These are phyloP conservation scores for Mortierella sp. DNA, from an alignment of 371 early-diverging fungal genomes.

Conservation along the genomic window DNA sequence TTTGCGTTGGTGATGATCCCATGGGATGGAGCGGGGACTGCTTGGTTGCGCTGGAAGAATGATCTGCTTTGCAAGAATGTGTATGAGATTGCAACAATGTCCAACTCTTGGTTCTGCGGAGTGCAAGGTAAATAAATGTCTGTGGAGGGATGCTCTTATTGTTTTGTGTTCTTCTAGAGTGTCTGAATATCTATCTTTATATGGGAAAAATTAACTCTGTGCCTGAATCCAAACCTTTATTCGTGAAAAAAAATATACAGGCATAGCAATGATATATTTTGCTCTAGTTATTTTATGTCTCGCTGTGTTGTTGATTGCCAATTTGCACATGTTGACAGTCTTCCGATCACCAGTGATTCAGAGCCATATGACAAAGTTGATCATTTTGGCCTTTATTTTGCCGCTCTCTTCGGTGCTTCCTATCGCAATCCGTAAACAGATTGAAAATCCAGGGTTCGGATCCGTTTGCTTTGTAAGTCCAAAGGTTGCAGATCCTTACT, in stretches of 20 bases:
- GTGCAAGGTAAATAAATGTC: constrained; percentile 34
- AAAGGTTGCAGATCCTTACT: constrained; percentile 25
- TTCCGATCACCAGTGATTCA: constrained; percentile 29
- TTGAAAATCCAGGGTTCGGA: constrained; percentile 41
- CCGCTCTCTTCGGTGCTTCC: constrained; percentile 37
- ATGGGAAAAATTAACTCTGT: too few relatives aligned
- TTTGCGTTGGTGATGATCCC: constrained; percentile 23
- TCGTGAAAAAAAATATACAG: neutral
- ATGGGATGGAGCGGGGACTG: constrained; percentile 40
- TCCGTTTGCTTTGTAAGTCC: constrained; percentile 46
- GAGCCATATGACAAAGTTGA: constrained; percentile 24
- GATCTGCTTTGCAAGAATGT: constrained; percentile 32
- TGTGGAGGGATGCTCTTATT: too few relatives aligned
- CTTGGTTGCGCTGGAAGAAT: constrained; percentile 30
- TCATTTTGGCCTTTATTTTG: constrained; percentile 34
- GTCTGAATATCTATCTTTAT: too few relatives aligned
- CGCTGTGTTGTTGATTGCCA: constrained; percentile 30
- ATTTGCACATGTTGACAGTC: constrained; percentile 44
- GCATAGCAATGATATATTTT: constrained; percentile 30
- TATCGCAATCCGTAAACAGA: constrained; percentile 25
- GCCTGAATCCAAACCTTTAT: too few relatives aligned
- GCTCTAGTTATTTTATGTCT: constrained; percentile 30
- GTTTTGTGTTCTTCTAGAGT: too few relatives aligned
- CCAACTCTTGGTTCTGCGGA: constrained; percentile 52
- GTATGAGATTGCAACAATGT: constrained; percentile 37